Conservation (phyloP, 768 basidiomycete species). For the Phylloporus sp. region DNA sequence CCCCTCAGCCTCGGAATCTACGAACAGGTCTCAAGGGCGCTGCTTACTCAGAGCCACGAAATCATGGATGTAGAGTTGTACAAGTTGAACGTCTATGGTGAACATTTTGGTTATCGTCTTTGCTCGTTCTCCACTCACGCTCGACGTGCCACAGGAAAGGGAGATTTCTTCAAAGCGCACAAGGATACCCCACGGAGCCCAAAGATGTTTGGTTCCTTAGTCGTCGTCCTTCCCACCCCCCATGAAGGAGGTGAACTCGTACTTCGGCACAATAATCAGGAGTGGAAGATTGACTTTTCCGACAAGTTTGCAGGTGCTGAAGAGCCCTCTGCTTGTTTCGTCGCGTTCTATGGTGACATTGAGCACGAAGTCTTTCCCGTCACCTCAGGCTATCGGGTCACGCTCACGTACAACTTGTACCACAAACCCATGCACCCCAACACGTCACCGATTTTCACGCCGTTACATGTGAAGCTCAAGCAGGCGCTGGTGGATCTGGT, state of each 20-base stretch:
- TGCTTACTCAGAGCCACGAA: conserved; percentile 1
- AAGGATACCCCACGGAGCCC: conserved; percentile 32
- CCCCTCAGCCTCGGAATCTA: conserved; percentile 1
- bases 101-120: not conserved
- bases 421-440: not conserved
- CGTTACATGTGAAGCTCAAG: not conserved
- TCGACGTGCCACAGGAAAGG: not conserved
- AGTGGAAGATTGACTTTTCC: conserved; percentile 1
- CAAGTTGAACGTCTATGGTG: conserved; percentile 47
- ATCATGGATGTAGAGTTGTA: conserved; percentile 31
- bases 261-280: not conserved
- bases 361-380: conserved; percentile 43
- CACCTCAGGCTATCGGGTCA: conserved; percentile 39
- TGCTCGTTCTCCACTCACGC: no score
- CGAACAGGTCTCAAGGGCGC: not conserved
- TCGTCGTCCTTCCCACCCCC: conserved; percentile 42
- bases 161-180: conserved; percentile 8
- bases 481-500: not conserved
- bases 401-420: conserved; percentile 40
- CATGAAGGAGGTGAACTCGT: conserved; percentile 10
- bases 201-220: conserved; percentile 49
- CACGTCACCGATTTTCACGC: not conserved
- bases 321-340: conserved; percentile 27
- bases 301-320: not conserved
- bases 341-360: conserved; percentile 39